A percentile compares a stretch with the other conserved stretches of the same genome.
phyloP scores from a whole-genome alignment of 1,284 basidiomycete genomes.

The Naganishia sp. region DNA sequence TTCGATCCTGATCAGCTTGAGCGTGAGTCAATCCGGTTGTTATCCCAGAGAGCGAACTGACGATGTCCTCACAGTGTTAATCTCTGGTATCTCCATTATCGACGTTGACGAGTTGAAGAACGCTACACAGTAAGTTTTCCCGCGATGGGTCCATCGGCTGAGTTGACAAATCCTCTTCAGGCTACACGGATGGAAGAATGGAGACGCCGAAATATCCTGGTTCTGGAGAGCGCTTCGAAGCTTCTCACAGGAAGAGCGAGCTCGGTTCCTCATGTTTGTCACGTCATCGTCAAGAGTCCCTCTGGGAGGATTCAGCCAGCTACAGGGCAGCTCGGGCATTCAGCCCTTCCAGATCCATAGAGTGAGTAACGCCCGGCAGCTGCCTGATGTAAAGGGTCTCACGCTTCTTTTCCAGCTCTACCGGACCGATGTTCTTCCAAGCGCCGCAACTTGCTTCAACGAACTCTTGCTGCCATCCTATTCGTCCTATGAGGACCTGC shows the following conservation, averaged over 20 bases:
- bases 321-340: conserved; percentile 90
- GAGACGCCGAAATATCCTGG: conserved; percentile 93
- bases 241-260: conserved; percentile 94
- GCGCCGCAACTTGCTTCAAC: conserved; percentile 55
- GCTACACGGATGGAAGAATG: conserved; percentile 53
- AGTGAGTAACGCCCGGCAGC: conserved; percentile 37
- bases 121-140: conserved; percentile 56
- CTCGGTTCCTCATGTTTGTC: conserved; percentile 94
- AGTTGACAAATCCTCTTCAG: conserved; percentile 30
- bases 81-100: conserved; percentile 96
- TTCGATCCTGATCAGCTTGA: conserved; percentile 99
- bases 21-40: conserved; percentile 52
- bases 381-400: conserved; percentile 51
- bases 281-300: conserved; percentile 91
- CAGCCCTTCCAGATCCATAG: conserved; percentile 97
- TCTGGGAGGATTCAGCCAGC: conserved; percentile 84
- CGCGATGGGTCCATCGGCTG: too few species aligned
- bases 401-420: conserved; percentile 57
- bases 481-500: conserved; percentile 88
- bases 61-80: conserved; percentile 62
- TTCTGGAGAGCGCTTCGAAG: conserved; percentile 99
- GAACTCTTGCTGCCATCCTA: conserved; percentile 80
- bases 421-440: conserved; percentile 51
- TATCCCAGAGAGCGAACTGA: conserved; percentile 34
- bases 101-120: conserved; percentile 98